Conservation (phyloP, 805 yeast species). For the Yamadazyma nakazawae region DNA sequence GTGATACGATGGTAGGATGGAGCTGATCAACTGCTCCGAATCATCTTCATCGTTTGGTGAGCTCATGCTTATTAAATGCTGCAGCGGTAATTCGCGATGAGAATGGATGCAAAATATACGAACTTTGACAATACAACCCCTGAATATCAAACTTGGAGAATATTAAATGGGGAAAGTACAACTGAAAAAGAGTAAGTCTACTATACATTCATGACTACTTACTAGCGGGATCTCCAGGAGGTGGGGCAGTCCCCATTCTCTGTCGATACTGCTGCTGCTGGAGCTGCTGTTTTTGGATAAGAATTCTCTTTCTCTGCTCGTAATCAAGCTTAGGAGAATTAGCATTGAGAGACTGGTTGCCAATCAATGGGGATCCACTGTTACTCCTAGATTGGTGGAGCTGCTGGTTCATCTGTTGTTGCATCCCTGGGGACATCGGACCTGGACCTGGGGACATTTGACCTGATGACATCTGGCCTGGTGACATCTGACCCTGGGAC, state of each 20-base stretch:
- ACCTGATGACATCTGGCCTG: not conserved
- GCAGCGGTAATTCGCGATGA: not conserved
- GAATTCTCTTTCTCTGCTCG: constrained; percentile 35
- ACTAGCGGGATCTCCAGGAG: not conserved
- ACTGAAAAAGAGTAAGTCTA: not conserved
- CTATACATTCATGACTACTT: not conserved
- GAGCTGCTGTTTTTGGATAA: constrained; percentile 31
- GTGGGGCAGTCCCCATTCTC: constrained; percentile 1
- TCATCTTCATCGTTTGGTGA: not conserved
- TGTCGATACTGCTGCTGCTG: constrained; percentile 11
- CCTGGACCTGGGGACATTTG: not conserved
- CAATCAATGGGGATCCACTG: constrained; percentile 10
- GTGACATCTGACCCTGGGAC: not conserved
- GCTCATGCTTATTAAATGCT: not conserved
- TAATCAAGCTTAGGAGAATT: constrained; percentile 30
- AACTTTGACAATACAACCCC: too few relatives aligned
- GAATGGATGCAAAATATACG: not conserved
- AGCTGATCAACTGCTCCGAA: constrained; percentile 21
- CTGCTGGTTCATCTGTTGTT: constrained; percentile 2
- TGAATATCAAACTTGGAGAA: not conserved
- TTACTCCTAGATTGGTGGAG: constrained; percentile 14
- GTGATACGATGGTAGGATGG: constrained; percentile 43
- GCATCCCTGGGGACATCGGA: not conserved
- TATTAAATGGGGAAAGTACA: not conserved
- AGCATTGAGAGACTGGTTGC: constrained; percentile 18